Evolutionary conservation across 257 asterid species (phyloP), one percentile per base, ranked within the genome.

Genomic region (Solanum gracilifrons): DNA sequence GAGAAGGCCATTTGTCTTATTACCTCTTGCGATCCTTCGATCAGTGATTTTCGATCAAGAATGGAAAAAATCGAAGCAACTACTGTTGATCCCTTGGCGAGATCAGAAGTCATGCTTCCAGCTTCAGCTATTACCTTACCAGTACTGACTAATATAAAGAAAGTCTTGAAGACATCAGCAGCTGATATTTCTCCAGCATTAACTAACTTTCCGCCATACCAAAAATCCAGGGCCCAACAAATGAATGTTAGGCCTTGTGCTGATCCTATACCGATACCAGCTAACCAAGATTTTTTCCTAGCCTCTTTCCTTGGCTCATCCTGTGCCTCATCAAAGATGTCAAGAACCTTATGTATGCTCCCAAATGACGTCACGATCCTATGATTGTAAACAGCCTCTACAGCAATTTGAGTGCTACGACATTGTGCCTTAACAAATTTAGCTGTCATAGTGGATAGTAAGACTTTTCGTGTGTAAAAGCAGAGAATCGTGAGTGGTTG

Each of bases 101-200:
- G 92, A 91, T 96, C 98, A 46, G 98, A 94, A 60, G 98, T 96
- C 98, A 96, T 96, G 92, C 98, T 96, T 39, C 98, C 98, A 13
- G 98, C 98, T 77, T 96, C 98, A 16, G 98, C 98, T 48, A 96
- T 91, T 36, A 95, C 98, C 86, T 90, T 96, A 11, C 98, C 98
- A 0, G 98, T 96, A 88, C 96, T 95, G 9, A 96, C 97, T 86
- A 96, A 58, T 72, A 96, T 88, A 85, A 96, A 95, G 91, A 95
- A 95, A 11, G 98, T 95, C 60, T 90, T 93, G 87, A 96, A 96
- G 36, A 96, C 97, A 87, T 95, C 98, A 4, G 94, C 97, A 1
- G 98, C 90, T 6, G 98, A 95, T 60, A 96, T 94, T 66, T 94
- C 93, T 69, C 98, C 98, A 37, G 89, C 87, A 83, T 89, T 86